Conservation (phyloP, 2,329 filamentous ascomycete genomes). For the Orbilia brochopaga region DNA sequence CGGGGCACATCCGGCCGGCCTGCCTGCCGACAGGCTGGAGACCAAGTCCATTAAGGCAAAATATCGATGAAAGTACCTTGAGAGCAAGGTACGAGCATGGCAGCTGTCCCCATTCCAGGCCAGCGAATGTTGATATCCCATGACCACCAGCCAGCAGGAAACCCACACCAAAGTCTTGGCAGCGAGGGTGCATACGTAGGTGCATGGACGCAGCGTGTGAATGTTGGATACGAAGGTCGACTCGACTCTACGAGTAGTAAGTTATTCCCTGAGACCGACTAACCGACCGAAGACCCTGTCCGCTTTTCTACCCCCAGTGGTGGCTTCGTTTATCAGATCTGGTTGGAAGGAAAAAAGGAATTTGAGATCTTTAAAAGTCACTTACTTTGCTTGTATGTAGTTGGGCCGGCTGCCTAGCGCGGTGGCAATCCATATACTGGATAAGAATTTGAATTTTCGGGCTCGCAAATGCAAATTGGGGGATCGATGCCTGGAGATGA, state of each 20-base stretch:
- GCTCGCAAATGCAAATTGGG: neutral
- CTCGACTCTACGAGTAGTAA: no score
- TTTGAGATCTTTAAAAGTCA: no score
- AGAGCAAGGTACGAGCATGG: constrained; percentile 2
- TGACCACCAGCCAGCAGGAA: constrained; percentile 33
- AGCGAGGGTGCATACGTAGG: constrained; percentile 10
- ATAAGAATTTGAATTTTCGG: neutral
- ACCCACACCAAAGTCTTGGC: constrained; percentile 46
- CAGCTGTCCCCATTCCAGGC: constrained; percentile 16
- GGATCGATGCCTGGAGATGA: neutral
- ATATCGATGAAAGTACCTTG: no score
- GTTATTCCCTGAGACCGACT: no score
- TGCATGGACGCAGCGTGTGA: no score
- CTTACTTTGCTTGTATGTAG: no score
- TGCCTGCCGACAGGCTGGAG: neutral
- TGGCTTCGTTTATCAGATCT: no score
- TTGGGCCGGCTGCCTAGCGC: neutral
- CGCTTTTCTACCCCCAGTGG: no score
- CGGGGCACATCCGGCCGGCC: neutral
- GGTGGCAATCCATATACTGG: neutral
- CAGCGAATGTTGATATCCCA: constrained; percentile 32
- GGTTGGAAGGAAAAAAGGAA: no score
- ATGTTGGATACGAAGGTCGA: no score
- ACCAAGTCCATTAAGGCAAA: no score
- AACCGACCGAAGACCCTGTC: no score